Percentiles rank a stretch among this genome's conserved stretches.
phyloP scores from a whole-genome alignment of 2,329 filamentous ascomycete genomes.

The Sarocladium brachiariae region DNA sequence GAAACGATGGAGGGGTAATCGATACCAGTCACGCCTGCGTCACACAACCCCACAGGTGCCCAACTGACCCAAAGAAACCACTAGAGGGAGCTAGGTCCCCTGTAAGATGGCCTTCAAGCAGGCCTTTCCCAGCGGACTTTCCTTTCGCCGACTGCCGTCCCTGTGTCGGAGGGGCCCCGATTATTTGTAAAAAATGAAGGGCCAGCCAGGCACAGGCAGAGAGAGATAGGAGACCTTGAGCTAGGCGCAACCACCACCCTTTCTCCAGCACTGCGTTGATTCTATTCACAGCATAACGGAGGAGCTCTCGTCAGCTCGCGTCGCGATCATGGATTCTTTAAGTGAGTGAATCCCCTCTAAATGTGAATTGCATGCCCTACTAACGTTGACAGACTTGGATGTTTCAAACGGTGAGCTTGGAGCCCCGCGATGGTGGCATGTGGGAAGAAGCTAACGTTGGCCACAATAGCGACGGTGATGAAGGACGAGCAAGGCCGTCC shows the following conservation, averaged over 20 bases:
- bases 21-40: constrained; percentile 2
- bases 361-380: neutral
- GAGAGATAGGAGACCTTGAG: constrained; percentile 4
- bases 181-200: constrained; percentile 10
- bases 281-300: neutral
- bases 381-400: constrained; percentile 60
- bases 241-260: constrained; percentile 9
- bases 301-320: constrained; percentile 5
- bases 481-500: constrained; percentile 97
- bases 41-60: constrained; percentile 1
- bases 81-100: neutral
- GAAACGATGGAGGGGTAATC: constrained; percentile 16
- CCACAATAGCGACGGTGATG: constrained; percentile 59
- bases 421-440: constrained; percentile 9
- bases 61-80: neutral
- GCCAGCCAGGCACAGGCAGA: constrained; percentile 7
- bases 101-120: neutral
- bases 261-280: constrained; percentile 8
- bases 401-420: constrained; percentile 65
- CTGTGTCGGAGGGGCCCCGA: constrained; percentile 1
- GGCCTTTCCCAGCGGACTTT: neutral
- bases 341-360: neutral
- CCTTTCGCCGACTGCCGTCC: constrained; percentile 6
- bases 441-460: constrained; percentile 14
- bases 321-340: constrained; percentile 8